phyloP scores from a whole-genome alignment of 352 stramenopile species.

The Globisporangium irregulare region DNA sequence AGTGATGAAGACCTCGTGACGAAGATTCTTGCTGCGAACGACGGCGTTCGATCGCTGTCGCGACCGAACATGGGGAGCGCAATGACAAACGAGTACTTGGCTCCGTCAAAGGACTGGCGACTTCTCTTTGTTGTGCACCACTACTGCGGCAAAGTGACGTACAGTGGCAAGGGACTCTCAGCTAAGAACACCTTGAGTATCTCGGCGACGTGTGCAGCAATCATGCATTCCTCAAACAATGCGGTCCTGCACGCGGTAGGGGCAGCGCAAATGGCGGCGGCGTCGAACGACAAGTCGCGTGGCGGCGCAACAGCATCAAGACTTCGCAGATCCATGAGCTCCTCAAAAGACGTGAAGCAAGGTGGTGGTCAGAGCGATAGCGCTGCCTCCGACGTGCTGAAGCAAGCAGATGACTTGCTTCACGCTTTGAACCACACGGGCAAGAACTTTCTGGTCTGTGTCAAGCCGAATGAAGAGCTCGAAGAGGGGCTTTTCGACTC shows the following conservation, averaged over 20 bases:
- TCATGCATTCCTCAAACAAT: constrained; percentile 86
- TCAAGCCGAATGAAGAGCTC: constrained; percentile 72
- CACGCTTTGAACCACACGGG: constrained; percentile 69
- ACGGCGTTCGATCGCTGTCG: constrained; percentile 42
- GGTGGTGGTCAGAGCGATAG: constrained; percentile 29
- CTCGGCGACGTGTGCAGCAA: constrained; percentile 73
- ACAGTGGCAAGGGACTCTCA: constrained; percentile 68
- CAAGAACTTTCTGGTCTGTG: constrained; percentile 79
- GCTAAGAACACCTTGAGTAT: constrained; percentile 72
- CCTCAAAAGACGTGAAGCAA: constrained; percentile 35
- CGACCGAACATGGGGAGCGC: constrained; percentile 60
- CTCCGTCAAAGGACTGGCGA: constrained; percentile 72
- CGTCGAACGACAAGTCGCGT: constrained; percentile 42
- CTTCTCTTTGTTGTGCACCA: constrained; percentile 76
- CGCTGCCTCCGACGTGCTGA: constrained; percentile 53
- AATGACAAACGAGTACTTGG: constrained; percentile 60
- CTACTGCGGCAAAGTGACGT: constrained; percentile 68
- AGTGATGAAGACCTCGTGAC: constrained; percentile 80
- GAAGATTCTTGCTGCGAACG: constrained; percentile 75
- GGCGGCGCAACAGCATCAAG: constrained; percentile 24
- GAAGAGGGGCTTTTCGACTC: constrained; percentile 68
- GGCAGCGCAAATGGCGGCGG: constrained; percentile 57
- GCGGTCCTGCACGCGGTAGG: constrained; percentile 66
- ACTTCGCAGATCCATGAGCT: constrained; percentile 48
- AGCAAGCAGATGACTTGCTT: constrained; percentile 64